Evolutionary conservation across 352 stramenopile species (phyloP), one percentile per base, ranked within the genome.

Genomic region (Phytophthora melonis): DNA sequence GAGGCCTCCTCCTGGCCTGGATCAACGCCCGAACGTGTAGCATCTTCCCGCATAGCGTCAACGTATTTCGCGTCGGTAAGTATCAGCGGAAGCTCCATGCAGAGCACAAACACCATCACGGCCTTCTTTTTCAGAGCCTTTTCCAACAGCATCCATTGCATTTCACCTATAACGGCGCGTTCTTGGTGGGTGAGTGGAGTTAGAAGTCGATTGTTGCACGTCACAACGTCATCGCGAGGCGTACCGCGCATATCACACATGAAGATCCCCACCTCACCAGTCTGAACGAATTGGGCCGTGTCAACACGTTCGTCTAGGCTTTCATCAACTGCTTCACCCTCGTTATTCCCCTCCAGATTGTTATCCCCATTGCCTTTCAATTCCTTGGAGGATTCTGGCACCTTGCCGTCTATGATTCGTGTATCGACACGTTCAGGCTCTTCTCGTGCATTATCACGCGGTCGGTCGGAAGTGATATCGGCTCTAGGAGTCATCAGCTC

Each of bases 111-210:
- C 7, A 81, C 64, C 52, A 86, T 79, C 9, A 90, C 73, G 19
- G 74, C 75, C 60, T 95, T 95, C 70, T 91, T 92, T 41, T 83
- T 83, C 8, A 93, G 70, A 13, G 85, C 75, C 50, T 71, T 86
- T 77, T 94, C 88, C 19, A 95, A 65, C 23, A 82, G 66, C n/a
- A 79, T 74, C 88, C 88, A 95, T 55, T 94, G 87, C 1, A 56
- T 58, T 68, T 95, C 88, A 50, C 71, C 75, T 47, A 95, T 86
- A n/a, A 93, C 63, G 1, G 88, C 72, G 9, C 79, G 79, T 58
- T 93, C 87, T 53, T 91, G 80, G 3, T 32, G 53, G 14, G 68
- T 82, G 5, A 94, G 70, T 0, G 87, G 79, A 18, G 61, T 83
- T 14, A 79, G 5, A 13, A 95, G 71, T 6, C 88, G 81, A 30